Percentiles rank a stretch among this genome's conserved stretches.
Conservation (phyloP, 2,329 filamentous ascomycete genomes). For the Fusarium setosum region DNA sequence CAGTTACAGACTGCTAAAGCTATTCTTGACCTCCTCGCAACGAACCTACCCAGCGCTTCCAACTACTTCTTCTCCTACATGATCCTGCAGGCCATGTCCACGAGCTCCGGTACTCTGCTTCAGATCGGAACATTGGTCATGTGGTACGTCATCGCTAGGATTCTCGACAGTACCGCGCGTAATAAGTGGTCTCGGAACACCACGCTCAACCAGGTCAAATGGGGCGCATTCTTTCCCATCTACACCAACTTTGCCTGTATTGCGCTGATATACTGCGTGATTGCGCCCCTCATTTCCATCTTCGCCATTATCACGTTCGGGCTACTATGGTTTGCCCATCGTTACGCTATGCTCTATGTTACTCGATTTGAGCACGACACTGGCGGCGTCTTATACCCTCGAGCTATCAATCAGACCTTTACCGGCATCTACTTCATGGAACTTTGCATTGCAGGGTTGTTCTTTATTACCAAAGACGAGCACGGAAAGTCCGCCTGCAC, state of each 20-base stretch:
- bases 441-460: constrained; percentile 87
- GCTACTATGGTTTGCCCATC: constrained; percentile 92
- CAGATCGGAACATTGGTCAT: constrained; percentile 83
- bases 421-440: constrained; percentile 97
- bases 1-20: constrained; percentile 66
- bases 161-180: constrained; percentile 83
- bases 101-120: constrained; percentile 87
- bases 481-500: constrained; percentile 68
- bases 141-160: constrained; percentile 84
- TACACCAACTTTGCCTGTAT: constrained; percentile 98
- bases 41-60: constrained; percentile 84
- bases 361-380: constrained; percentile 91
- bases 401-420: constrained; percentile 95
- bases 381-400: constrained; percentile 90
- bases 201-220: constrained; percentile 79
- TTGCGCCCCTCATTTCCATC: constrained; percentile 89
- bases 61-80: constrained; percentile 99
- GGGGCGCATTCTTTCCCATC: constrained; percentile 94
- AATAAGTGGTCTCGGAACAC: constrained; percentile 91
- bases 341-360: constrained; percentile 97
- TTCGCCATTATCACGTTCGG: constrained; percentile 95
- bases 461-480: constrained; percentile 79
- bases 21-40: constrained; percentile 78
- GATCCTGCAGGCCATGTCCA: constrained; percentile 91
- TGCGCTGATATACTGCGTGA: constrained; percentile 86